Conservation (phyloP, 495 filamentous ascomycete species). For the Aspergillus homomorphus region DNA sequence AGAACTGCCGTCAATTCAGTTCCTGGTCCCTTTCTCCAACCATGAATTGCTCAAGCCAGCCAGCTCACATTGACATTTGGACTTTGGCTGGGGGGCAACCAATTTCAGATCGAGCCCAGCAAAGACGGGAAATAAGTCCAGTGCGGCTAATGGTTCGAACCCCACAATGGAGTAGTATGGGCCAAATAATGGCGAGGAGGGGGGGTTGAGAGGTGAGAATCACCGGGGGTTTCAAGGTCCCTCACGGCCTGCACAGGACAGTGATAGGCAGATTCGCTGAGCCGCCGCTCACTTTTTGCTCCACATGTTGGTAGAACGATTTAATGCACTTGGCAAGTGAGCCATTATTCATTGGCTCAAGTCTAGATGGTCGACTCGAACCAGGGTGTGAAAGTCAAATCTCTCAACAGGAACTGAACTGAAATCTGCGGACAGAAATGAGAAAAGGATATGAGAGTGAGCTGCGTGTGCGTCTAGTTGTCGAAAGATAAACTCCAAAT, state of each 20-base stretch:
- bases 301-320: slow-evolving; percentile 31
- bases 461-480: no score
- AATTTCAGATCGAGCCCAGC: slow-evolving; percentile 1
- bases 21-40: slow-evolving; percentile 6
- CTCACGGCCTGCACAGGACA: slow-evolving; percentile 3
- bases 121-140: slow-evolving; percentile 2
- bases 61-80: slow-evolving; percentile 3
- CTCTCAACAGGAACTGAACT: not conserved
- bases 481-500: no score
- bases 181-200: slow-evolving; percentile 18
- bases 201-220: slow-evolving; percentile 23
- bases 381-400: not conserved
- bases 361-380: not conserved
- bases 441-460: no score
- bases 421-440: slow-evolving; percentile 1
- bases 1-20: not conserved
- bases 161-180: slow-evolving; percentile 8
- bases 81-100: not conserved
- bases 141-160: slow-evolving; percentile 1
- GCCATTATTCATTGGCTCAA: slow-evolving; percentile 2
- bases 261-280: slow-evolving; percentile 29
- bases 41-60: slow-evolving; percentile 1
- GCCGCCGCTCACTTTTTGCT: slow-evolving; percentile 25
- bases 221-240: slow-evolving; percentile 11
- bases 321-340: not conserved